Percentiles rank a stretch among this genome's conserved stretches.
Conservation (phyloP, 352 stramenopile genomes). For the Phytopythium aichiense region DNA sequence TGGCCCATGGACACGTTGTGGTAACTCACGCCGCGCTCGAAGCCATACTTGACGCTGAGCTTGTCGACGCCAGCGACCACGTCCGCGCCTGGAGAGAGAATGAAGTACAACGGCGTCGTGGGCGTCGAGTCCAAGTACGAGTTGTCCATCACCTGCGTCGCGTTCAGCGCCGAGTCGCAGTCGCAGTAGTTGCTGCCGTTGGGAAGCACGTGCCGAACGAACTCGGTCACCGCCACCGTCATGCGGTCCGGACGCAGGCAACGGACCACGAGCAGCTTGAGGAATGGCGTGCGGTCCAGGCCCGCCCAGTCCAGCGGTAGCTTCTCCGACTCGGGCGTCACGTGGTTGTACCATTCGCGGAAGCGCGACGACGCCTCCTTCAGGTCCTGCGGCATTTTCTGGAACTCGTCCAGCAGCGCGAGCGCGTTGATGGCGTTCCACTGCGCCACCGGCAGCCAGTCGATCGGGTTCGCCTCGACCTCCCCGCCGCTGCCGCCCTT, state of each 20-base stretch:
- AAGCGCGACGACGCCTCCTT: constrained; percentile 95
- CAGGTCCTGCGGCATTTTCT: constrained; percentile 95
- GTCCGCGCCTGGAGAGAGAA: constrained; percentile 94
- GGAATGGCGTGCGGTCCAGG: constrained; percentile 93
- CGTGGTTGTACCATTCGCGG: constrained; percentile 98
- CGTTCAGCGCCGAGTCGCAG: constrained; percentile 95
- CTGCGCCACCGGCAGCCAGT: constrained; percentile 91
- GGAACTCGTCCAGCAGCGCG: constrained; percentile 93
- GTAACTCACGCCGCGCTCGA: constrained; percentile 95
- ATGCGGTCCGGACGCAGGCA: constrained; percentile 94
- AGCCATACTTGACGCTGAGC: constrained; percentile 93
- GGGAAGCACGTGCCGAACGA: constrained; percentile 92
- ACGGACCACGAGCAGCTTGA: constrained; percentile 96
- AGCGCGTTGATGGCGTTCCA: constrained; percentile 92
- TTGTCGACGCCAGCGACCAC: constrained; percentile 94
- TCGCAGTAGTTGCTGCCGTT: constrained; percentile 94
- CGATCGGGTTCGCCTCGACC: constrained; percentile 65
- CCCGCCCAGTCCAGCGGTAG: constrained; percentile 95
- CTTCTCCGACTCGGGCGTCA: constrained; percentile 95
- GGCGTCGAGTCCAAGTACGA: constrained; percentile 94
- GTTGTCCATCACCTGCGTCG: constrained; percentile 94
- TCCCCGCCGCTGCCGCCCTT: constrained; percentile 46
- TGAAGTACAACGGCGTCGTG: constrained; percentile 96
- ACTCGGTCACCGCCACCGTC: constrained; percentile 93
- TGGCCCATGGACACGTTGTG: constrained; percentile 98